phyloP scores from a whole-genome alignment of 257 asterid species.

The Linaria vulgaris region DNA sequence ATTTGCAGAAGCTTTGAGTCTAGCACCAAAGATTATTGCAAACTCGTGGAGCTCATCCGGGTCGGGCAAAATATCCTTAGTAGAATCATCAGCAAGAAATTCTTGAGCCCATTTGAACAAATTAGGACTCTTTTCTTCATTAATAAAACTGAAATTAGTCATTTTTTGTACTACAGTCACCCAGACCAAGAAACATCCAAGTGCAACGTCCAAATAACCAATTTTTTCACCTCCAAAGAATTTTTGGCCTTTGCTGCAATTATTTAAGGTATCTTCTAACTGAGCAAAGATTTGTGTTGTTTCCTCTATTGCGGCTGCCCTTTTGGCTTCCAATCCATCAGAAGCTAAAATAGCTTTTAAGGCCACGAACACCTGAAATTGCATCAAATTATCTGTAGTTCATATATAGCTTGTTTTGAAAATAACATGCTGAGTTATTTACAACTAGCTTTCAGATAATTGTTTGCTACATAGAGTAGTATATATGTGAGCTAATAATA shows the following conservation, averaged over 20 bases:
- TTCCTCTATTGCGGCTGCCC: slow-evolving; percentile 17
- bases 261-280: slow-evolving; percentile 41
- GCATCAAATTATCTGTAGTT: neutral
- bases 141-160: slow-evolving; percentile 24
- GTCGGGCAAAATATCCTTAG: slow-evolving; percentile 36
- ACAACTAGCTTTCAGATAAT: too few species aligned
- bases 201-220: slow-evolving; percentile 44
- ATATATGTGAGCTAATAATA: neutral
- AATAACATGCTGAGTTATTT: too few species aligned
- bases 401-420: too few species aligned
- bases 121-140: slow-evolving; percentile 30
- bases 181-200: slow-evolving; percentile 44
- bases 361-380: slow-evolving; percentile 28
- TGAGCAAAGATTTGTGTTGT: slow-evolving; percentile 21
- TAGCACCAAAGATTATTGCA: slow-evolving; percentile 7
- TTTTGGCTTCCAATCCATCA: slow-evolving; percentile 27
- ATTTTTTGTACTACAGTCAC: slow-evolving; percentile 24
- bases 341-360: slow-evolving; percentile 8
- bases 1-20: neutral
- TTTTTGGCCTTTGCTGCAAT: slow-evolving; percentile 39
- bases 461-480: too few species aligned
- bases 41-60: slow-evolving; percentile 30
- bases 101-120: slow-evolving; percentile 39
- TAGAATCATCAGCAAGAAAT: slow-evolving; percentile 30
- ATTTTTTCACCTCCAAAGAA: slow-evolving; percentile 52